These are phyloP conservation scores for Blastocystis sp. DNA, from an alignment of 352 stramenopile genomes.

Conservation along the genomic window DNA sequence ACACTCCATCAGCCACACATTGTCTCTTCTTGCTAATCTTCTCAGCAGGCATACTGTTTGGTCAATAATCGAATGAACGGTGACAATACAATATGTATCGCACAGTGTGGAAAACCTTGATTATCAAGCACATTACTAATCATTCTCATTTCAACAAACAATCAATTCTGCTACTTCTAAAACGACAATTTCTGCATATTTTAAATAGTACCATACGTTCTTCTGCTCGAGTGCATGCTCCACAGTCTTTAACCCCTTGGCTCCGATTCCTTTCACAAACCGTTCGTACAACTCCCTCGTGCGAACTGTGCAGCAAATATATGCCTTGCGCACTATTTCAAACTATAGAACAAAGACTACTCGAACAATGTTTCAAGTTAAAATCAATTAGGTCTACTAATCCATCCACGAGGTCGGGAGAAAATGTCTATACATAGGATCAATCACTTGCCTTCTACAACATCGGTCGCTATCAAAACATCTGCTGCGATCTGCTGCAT, in stretches of 20 bases:
- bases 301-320: conserved; percentile 18
- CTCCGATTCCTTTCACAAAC: background rate
- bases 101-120: background rate
- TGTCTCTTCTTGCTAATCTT: conserved; percentile 97
- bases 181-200: conserved; percentile 54
- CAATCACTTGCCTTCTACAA: background rate
- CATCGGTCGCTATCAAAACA: conserved; percentile 11
- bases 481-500: background rate
- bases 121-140: background rate
- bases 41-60: conserved; percentile 15
- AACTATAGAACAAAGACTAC: background rate
- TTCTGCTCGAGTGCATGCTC: conserved; percentile 1
- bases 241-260: background rate
- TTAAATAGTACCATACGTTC: conserved; percentile 52
- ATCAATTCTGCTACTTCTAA: background rate
- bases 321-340: background rate
- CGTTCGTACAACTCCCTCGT: conserved; percentile 35
- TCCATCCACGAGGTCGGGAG: conserved; percentile 40
- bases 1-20: conserved; percentile 98
- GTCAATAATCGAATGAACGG: conserved; percentile 29
- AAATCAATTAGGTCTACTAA: background rate
- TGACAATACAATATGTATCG: background rate
- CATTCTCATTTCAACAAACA: conserved; percentile 3
- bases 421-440: conserved; percentile 14
- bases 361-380: background rate